Base-by-base conservation (phyloP, 2,329 filamentous ascomycete species). In the Ophiostoma ips region DNA sequence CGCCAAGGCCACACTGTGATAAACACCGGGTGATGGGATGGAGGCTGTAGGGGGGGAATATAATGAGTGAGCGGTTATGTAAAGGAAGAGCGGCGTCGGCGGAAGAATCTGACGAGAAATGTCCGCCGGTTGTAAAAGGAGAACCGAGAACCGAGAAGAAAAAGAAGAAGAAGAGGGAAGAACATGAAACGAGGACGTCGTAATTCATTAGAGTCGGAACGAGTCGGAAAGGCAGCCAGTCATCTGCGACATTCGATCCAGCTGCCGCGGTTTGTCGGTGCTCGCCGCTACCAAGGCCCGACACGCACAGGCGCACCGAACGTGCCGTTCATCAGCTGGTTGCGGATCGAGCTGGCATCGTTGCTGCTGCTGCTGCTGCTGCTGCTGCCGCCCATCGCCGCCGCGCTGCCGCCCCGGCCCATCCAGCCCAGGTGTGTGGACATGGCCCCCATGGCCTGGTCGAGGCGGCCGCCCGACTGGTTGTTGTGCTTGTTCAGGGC, bases 401-500 rank as follows among this genome's bases (percentile, higher is more conserved):
- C 94, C 71, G 55, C 24, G 80, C 83, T 37, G 15, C 73, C 30
- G 77, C 75, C 37, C 13, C 30, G 36, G 11, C 75, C 80, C 71
- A 88, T 85, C 86, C 88, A 95, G 38, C 83, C 84, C 28, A 94
- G 71, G 55, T 81, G 83, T 35, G 73, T 72, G 15, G 79, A 75
- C 66, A 96, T 77, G 60, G 88, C 84, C 49, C 82, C 77, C 54
- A 95, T 79, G 34, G 89, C 92, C 40, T 80, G 76, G 54, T 82
- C 79, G 65, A 98, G 75, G 60, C 85, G 84, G 24, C 87, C 88
- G 38, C 83, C 83, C 5, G 87, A 90, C 56, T 83, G 80, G 57
- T 92, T 81, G 62, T 96, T 90, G 68, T 98, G 92, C 61, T 87
- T 87, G 24, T 79, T 72, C 41, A 98, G 70, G 58, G 81, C 86